Conservation (phyloP, 192 early-diverging fungal species). For the Backusella westeae region DNA sequence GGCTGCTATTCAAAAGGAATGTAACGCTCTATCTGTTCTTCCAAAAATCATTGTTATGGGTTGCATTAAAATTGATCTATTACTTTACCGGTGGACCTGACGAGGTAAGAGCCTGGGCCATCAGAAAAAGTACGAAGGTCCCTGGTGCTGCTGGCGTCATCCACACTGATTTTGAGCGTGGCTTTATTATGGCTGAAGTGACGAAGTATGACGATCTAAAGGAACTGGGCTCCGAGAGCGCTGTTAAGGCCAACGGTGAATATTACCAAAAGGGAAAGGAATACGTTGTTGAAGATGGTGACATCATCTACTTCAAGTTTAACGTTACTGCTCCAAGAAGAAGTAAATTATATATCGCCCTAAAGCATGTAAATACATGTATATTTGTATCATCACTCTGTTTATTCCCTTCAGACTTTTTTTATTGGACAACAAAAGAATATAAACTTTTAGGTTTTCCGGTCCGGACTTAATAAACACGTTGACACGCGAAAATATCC, state of each 20-base stretch:
- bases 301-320: slow-evolving; percentile 77
- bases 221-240: slow-evolving; percentile 73
- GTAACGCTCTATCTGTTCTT: slow-evolving; percentile 66
- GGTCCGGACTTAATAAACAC: neutral
- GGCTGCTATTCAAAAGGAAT: slow-evolving; percentile 60
- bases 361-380: neutral
- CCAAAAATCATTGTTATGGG: slow-evolving; percentile 92
- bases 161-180: slow-evolving; percentile 81
- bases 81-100: slow-evolving; percentile 92
- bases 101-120: slow-evolving; percentile 91
- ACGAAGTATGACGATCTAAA: slow-evolving; percentile 87
- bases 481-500: neutral
- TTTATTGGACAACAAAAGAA: neutral
- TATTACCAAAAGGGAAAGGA: slow-evolving; percentile 91
- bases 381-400: neutral
- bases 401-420: neutral
- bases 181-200: slow-evolving; percentile 93
- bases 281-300: slow-evolving; percentile 89
- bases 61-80: slow-evolving; percentile 86
- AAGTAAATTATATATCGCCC: neutral
- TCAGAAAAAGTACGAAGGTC: slow-evolving; percentile 47
- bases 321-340: slow-evolving; percentile 34
- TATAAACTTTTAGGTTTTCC: neutral
- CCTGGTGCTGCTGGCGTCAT: slow-evolving; percentile 93
- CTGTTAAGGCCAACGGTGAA: slow-evolving; percentile 90